Base-by-base conservation (phyloP, 805 yeast genomes). In the Suhomyces tanzawaensis region DNA sequence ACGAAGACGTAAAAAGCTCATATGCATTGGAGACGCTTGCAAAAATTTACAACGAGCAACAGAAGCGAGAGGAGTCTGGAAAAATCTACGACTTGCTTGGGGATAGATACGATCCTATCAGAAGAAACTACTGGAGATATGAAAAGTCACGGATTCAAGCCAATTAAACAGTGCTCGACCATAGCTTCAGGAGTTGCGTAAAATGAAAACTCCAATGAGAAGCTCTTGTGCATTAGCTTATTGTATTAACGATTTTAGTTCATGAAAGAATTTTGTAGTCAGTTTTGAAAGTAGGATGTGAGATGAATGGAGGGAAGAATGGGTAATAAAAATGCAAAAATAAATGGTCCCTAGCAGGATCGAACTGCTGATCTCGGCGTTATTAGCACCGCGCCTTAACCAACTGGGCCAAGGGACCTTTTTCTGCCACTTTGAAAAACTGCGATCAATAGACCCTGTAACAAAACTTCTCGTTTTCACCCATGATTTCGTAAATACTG, bases 261-360 rank as follows among this genome's bases (percentile, higher is more conserved):
- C n/a, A n/a, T n/a, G n/a, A n/a, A n/a, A n/a, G n/a, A n/a, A n/a
- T n/a, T n/a, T n/a, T n/a, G n/a, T n/a, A n/a, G n/a, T n/a, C n/a
- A n/a, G n/a, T n/a, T n/a, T n/a, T n/a, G n/a, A n/a, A n/a, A n/a
- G n/a, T n/a, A n/a, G n/a, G n/a, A n/a, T n/a, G n/a, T n/a, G n/a
- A n/a, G n/a, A n/a, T n/a, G n/a, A n/a, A n/a, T n/a, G n/a, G n/a
- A n/a, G n/a, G n/a, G n/a, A n/a, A n/a, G n/a, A n/a, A n/a, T n/a
- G n/a, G n/a, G n/a, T n/a, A n/a, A n/a, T n/a, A n/a, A n/a, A n/a
- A n/a, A n/a, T 7, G 6, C 12, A 19, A 31, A 32, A 32, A 33
- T n/a, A 51, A 63, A 55, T 79, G 85, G 77, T 79, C 83, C 83
- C 83, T 79, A 77, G 82, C 85, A 76, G 85, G 85, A 78, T 80